These are phyloP conservation scores for Trichoderma sp. DNA, from an alignment of 2,329 filamentous ascomycete species.

Conservation along the genomic window DNA sequence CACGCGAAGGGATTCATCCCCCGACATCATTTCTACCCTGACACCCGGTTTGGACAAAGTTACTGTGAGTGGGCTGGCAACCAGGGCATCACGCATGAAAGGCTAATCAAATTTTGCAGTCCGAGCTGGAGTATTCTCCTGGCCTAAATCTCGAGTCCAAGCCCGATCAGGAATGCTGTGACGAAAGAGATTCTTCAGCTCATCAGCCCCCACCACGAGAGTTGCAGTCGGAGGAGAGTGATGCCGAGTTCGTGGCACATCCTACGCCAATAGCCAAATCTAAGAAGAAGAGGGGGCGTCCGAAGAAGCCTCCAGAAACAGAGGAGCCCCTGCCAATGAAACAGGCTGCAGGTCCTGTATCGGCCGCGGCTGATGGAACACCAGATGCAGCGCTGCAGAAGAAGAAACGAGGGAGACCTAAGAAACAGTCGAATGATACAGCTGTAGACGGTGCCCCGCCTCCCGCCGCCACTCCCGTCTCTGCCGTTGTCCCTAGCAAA, in stretches of 20 bases:
- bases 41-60: background rate
- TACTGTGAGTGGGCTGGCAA: background rate
- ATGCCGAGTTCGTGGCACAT: conserved; percentile 16
- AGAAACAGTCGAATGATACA: conserved; percentile 29
- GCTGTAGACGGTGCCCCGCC: conserved; percentile 23
- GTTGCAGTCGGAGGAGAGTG: conserved; percentile 17
- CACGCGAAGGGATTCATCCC: conserved; percentile 21
- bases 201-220: conserved; percentile 4
- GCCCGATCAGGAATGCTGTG: conserved; percentile 1
- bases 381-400: conserved; percentile 24
- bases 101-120: background rate
- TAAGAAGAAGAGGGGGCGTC: conserved; percentile 34
- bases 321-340: conserved; percentile 19
- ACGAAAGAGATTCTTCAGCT: background rate
- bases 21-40: conserved; percentile 20
- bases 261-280: conserved; percentile 22
- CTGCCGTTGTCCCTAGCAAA: background rate
- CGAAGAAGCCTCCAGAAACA: conserved; percentile 28
- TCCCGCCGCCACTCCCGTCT: background rate
- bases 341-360: background rate
- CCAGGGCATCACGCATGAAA: background rate
- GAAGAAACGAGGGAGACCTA: conserved; percentile 44
- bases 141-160: background rate
- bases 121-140: background rate
- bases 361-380: background rate